Evolutionary conservation across 768 basidiomycete genomes (phyloP).

Genomic region (Amanita rubescens): DNA sequence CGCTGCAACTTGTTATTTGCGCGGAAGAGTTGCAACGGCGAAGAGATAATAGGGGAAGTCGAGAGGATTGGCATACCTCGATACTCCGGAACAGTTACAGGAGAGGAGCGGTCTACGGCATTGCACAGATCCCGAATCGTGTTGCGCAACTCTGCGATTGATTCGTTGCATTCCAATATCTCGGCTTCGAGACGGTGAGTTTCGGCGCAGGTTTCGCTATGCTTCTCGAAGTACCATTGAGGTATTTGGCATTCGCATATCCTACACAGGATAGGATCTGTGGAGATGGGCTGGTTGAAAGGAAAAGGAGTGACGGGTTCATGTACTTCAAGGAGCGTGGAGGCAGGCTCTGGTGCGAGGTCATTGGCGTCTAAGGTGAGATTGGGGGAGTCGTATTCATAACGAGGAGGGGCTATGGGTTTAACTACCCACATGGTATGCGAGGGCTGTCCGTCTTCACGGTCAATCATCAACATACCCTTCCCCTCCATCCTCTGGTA

Average conservation of each 20-base stretch:
- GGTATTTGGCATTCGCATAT: slow-evolving; percentile 97
- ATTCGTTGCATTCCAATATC: slow-evolving; percentile 90
- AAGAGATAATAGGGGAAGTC: slow-evolving; percentile 64
- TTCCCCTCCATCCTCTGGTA: slow-evolving; percentile 94
- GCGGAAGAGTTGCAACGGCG: slow-evolving; percentile 73
- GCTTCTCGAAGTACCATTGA: slow-evolving; percentile 99
- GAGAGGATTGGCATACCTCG: slow-evolving; percentile 81
- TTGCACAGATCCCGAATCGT: slow-evolving; percentile 72
- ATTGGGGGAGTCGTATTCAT: slow-evolving; percentile 56
- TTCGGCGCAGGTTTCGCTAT: slow-evolving; percentile 98
- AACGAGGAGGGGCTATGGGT: slow-evolving; percentile 66
- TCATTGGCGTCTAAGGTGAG: slow-evolving; percentile 49
- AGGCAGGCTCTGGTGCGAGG: slow-evolving; percentile 34
- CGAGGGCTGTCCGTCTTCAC: slow-evolving; percentile 77
- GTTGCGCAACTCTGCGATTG: slow-evolving; percentile 77
- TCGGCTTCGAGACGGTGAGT: slow-evolving; percentile 94
- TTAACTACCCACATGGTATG: slow-evolving; percentile 99
- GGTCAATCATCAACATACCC: slow-evolving; percentile 97
- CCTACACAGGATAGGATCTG: slow-evolving; percentile 83
- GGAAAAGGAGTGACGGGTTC: slow-evolving; percentile 68
- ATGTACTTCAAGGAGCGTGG: slow-evolving; percentile 27
- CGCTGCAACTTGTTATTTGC: slow-evolving; percentile 65
- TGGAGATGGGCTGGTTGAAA: slow-evolving; percentile 69
- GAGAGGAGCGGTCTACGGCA: slow-evolving; percentile 70
- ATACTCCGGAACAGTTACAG: slow-evolving; percentile 67